Evolutionary conservation across 2,329 filamentous ascomycete species (phyloP), one percentile per base, ranked within the genome.

Genomic region (Raffaelea arxii): DNA sequence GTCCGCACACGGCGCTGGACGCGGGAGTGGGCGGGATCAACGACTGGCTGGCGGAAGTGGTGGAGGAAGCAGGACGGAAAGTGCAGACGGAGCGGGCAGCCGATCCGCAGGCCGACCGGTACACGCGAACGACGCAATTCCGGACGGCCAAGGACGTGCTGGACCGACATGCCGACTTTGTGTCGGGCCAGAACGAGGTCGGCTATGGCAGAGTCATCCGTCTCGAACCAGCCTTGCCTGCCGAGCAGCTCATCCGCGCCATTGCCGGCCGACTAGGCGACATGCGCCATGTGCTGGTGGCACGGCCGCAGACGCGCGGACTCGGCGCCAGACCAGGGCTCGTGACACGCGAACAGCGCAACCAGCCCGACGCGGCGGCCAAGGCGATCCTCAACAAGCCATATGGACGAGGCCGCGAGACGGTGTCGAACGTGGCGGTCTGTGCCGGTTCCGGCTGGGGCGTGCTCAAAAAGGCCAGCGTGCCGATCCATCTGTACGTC

Each of bases 1-100:
- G 84, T 54, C 92, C 92, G 1, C 92, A 98, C 66, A 98, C 92
- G 1, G 91, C 92, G 14, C 80, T 97, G 38, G 92, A 98, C 64
- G 88, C 88, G 35, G 86, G 86, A 1, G 78, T 81, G 1, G 79
- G 82, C 18, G 92, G 92, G 4, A 78, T 98, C 55, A 94, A 90
- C 59, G 87, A 94, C 62, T 98, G 91, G 91, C 80, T 98, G 10
- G 88, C 87, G 50, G 85, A 94, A 59, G 82, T 94, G 42, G 78
- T 96, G 19, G 81, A 5, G 6, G 21, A 5, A 5, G 46, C 43
- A 2, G 37, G 36, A 9, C 11, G 12, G 2, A 14, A 24, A 4
- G n/a, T n/a, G n/a, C n/a, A n/a, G n/a, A n/a, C n/a, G n/a, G n/a
- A n/a, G n/a, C n/a, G n/a, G n/a, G n/a, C n/a, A n/a, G n/a, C n/a